phyloP scores from a whole-genome alignment of 129 eudicot species.

The Escallonia rubra region DNA sequence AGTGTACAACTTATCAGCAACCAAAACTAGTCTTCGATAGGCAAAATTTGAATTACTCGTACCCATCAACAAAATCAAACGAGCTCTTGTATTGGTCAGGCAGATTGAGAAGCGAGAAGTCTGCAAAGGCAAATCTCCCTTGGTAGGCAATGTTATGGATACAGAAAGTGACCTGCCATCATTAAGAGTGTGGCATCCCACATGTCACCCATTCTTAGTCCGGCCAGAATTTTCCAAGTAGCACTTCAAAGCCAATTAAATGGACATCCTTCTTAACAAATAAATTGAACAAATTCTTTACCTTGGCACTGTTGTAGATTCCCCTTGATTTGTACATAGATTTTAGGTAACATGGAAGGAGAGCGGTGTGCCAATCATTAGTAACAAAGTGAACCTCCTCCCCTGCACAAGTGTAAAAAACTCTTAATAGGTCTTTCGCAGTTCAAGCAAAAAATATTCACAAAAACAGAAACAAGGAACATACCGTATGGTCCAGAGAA shows the following conservation, averaged over 20 bases:
- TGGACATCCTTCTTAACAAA: not conserved
- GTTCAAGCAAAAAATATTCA: not conserved
- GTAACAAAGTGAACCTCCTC: slow-evolving; percentile 58
- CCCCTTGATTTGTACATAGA: slow-evolving; percentile 43
- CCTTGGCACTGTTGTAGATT: slow-evolving; percentile 46
- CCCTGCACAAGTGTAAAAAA: slow-evolving; percentile 20
- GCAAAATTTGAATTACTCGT: not conserved
- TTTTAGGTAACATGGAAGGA: slow-evolving; percentile 61
- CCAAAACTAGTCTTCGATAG: not conserved
- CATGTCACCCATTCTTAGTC: not conserved
- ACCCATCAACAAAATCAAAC: slow-evolving; percentile 66
- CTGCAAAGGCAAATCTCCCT: slow-evolving; percentile 53
- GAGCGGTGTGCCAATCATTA: slow-evolving; percentile 64
- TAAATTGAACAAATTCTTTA: not conserved
- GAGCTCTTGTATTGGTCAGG: slow-evolving; percentile 43
- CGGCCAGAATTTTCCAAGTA: not conserved
- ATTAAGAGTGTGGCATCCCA: not conserved
- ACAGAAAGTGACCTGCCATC: slow-evolving; percentile 46
- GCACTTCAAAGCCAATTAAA: not conserved
- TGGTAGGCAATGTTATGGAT: slow-evolving; percentile 66
- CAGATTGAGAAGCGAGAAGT: slow-evolving; percentile 39
- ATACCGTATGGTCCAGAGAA: slow-evolving; percentile 64
- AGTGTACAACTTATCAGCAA: not conserved
- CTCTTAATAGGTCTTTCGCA: not conserved
- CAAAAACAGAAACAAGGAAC: not conserved